Evolutionary conservation across 768 basidiomycete species (phyloP).

Genomic region (Xerocomus spinulosus): DNA sequence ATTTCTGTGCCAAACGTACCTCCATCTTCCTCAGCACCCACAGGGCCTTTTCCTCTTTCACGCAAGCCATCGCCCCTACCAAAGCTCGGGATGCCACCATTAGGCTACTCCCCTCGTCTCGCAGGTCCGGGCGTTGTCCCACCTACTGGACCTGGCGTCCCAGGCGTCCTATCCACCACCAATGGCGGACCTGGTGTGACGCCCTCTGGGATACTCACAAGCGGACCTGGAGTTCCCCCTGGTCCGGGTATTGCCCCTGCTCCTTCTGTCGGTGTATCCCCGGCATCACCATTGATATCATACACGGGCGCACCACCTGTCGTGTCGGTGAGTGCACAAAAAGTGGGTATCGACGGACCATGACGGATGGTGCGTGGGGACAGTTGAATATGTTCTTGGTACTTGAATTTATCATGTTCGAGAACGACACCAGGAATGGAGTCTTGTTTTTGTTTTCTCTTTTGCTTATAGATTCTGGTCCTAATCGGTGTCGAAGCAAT

Average conservation of each 20-base stretch:
- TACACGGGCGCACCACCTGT: slow-evolving; percentile 9
- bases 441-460: not conserved
- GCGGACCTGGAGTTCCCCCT: slow-evolving; percentile 26
- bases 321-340: slow-evolving; percentile 10
- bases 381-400: no score
- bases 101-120: slow-evolving; percentile 28
- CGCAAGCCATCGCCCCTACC: slow-evolving; percentile 28
- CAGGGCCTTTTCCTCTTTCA: slow-evolving; percentile 17
- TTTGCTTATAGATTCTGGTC: not conserved
- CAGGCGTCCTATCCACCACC: slow-evolving; percentile 20
- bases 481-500: not conserved
- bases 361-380: not conserved
- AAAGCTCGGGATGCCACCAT: slow-evolving; percentile 24
- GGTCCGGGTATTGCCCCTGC: slow-evolving; percentile 28
- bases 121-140: slow-evolving; percentile 29
- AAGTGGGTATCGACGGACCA: slow-evolving; percentile 19
- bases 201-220: slow-evolving; percentile 24
- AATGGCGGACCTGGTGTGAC: slow-evolving; percentile 18
- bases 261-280: slow-evolving; percentile 1
- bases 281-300: slow-evolving; percentile 24
- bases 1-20: slow-evolving; percentile 15
- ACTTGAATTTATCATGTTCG: not conserved
- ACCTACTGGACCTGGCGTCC: slow-evolving; percentile 25
- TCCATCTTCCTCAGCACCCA: slow-evolving; percentile 15
- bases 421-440: not conserved